Percentiles rank a stretch among this genome's conserved stretches.
Conservation (phyloP, 2,329 filamentous ascomycete genomes). For the Cytospora mali region DNA sequence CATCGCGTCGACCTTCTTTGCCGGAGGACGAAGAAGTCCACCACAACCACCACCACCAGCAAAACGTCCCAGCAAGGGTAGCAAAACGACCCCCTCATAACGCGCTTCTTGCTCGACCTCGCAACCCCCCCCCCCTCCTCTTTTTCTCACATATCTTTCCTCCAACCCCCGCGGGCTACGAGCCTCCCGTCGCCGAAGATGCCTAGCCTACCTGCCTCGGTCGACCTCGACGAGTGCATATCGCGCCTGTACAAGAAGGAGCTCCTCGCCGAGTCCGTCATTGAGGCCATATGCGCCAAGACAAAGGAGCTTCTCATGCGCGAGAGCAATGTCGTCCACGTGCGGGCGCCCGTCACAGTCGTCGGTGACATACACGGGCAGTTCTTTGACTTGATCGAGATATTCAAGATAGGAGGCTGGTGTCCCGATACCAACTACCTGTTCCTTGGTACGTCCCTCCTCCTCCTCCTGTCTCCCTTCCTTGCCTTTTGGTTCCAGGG, state of each 20-base stretch:
- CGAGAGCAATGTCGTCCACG: constrained; percentile 99
- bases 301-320: constrained; percentile 99
- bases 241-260: constrained; percentile 95
- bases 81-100: constrained; percentile 20
- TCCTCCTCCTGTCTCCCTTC: not conserved
- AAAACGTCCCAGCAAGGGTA: constrained; percentile 20
- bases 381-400: constrained; percentile 98
- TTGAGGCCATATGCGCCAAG: constrained; percentile 99
- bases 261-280: constrained; percentile 90
- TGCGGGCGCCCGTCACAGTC: constrained; percentile 91
- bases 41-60: constrained; percentile 20
- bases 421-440: constrained; percentile 98
- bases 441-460: constrained; percentile 72
- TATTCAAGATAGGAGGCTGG: constrained; percentile 96
- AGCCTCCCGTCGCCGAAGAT: constrained; percentile 32
- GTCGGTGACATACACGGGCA: constrained; percentile 98
- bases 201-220: constrained; percentile 68
- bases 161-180: not conserved
- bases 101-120: not conserved
- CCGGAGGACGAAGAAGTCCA: constrained; percentile 31
- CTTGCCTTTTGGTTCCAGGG: not conserved
- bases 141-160: constrained; percentile 3
- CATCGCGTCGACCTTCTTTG: constrained; percentile 33
- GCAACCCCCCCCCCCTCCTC: not conserved
- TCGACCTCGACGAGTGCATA: constrained; percentile 99